Conservation (phyloP, 805 yeast species). For the Barnettozyma californica region DNA sequence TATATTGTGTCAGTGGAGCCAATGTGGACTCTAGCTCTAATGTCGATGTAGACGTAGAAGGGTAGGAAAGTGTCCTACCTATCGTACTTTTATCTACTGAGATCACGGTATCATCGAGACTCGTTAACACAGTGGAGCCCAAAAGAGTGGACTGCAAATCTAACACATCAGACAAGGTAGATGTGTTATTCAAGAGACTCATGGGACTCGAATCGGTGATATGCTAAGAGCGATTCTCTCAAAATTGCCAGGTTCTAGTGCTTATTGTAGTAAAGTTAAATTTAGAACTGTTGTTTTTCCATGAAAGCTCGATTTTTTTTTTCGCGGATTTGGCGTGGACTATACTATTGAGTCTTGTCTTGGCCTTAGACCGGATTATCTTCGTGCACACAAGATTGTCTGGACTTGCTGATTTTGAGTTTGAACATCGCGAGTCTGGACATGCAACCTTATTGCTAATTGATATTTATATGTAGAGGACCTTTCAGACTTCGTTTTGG, state of each 20-base stretch:
- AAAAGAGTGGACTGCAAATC: neutral
- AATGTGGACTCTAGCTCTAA: neutral
- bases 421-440: no score
- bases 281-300: neutral
- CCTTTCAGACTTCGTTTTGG: no score
- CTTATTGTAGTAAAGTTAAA: neutral
- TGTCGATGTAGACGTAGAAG: neutral
- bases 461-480: no score
- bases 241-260: neutral
- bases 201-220: neutral
- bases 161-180: neutral
- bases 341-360: neutral
- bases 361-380: no score
- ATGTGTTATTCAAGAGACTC: neutral
- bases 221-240: neutral
- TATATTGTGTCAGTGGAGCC: neutral
- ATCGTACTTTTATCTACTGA: neutral
- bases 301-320: neutral
- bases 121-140: conserved; percentile 3
- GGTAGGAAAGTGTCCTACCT: neutral
- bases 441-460: no score
- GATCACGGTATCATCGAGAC: neutral
- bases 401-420: no score
- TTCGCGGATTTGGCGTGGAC: neutral
- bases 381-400: no score